Evolutionary conservation across 176 grass and related monocot genomes (phyloP).

Genomic region (Zoysia japonica): DNA sequence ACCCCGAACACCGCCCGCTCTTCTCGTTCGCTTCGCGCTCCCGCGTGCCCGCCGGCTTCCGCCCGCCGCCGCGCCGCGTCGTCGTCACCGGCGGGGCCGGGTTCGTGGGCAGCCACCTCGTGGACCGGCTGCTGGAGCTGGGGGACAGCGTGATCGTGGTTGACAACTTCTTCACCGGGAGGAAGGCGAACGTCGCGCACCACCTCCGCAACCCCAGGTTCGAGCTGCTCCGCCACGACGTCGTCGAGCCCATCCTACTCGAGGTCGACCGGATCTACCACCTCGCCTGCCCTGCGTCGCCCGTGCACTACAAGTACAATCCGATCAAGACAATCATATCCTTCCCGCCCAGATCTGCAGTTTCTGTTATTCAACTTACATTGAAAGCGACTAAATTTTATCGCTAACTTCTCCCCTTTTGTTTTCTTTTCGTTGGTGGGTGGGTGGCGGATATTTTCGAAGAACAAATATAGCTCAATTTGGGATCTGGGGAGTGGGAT

Average conservation of each 20-base stretch:
- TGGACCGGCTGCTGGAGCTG: slow-evolving; percentile 83
- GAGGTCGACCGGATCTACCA: slow-evolving; percentile 97
- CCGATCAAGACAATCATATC: slow-evolving; percentile 89
- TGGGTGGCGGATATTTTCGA: slow-evolving; percentile 3
- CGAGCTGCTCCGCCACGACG: slow-evolving; percentile 90
- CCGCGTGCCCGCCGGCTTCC: slow-evolving; percentile 42
- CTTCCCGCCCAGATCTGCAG: slow-evolving; percentile 43
- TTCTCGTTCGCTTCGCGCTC: slow-evolving; percentile 44
- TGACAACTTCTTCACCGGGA: slow-evolving; percentile 89
- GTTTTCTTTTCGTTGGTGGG: slow-evolving; percentile 4
- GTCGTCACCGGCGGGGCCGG: slow-evolving; percentile 88
- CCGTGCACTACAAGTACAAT: slow-evolving; percentile 86
- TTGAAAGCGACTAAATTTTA: slow-evolving; percentile 25
- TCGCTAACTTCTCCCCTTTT: background rate
- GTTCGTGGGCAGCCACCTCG: slow-evolving; percentile 87
- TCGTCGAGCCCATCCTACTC: slow-evolving; percentile 85
- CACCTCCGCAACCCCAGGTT: slow-evolving; percentile 88
- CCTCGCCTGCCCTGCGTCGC: slow-evolving; percentile 83
- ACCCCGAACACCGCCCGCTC: slow-evolving; percentile 22
- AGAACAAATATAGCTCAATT: slow-evolving; percentile 7
- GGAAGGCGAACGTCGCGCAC: slow-evolving; percentile 79
- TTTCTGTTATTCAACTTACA: slow-evolving; percentile 30
- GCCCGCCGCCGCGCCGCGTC: slow-evolving; percentile 56
- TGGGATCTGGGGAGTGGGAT: background rate
- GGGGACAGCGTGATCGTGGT: slow-evolving; percentile 87